Evolutionary conservation across 257 asterid species (phyloP), one percentile per base, ranked within the genome.

Genomic region (Nicotiana knightiana): DNA sequence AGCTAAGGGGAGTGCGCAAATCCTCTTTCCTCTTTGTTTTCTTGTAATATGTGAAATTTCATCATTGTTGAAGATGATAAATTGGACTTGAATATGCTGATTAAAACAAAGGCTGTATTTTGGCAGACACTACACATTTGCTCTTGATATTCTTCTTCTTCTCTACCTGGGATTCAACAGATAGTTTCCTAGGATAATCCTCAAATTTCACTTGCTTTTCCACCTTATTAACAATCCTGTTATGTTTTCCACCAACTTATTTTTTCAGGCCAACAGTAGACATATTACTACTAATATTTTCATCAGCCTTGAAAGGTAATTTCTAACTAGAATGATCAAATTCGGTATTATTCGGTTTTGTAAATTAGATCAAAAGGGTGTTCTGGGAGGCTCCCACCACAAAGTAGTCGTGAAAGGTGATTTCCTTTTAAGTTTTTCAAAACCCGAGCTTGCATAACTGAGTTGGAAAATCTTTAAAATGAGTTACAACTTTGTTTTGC

Each of bases 331-430:
- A 37, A 30, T 32, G 77, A 51, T 54, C 54, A 58, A 67, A 53
- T 6, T 30, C 4, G 51, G 67, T 46, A 16, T 12, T 28, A 9
- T 53, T 55, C 75, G 82, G 7, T 70, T 85, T 81, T 58, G 33
- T 11, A 54, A 81, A 51, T 28, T 87, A 86, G 33, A 43, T 90
- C 91, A 43, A 90, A 81, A 11, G 93, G 92, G 82, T 89, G 91
- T 3, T 92, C 87, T 10, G 90, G 92, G 64, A 85, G 86, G 53
- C 89, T 86, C 24, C 90, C 85, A 70, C 87, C 58, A 84, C 91
- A 89, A 3, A 90, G 58, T 12, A 89, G 26, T 81, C 88, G 77
- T 63, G 3, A 32, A 32, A 32, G 33, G 33, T 32, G 3, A 32
- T 32, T 32, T 32, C 33, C 33, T 32, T 32, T 32, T 2, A 32